Conservation (phyloP, 2,329 filamentous ascomycete species). For the Aureobasidium lini region DNA sequence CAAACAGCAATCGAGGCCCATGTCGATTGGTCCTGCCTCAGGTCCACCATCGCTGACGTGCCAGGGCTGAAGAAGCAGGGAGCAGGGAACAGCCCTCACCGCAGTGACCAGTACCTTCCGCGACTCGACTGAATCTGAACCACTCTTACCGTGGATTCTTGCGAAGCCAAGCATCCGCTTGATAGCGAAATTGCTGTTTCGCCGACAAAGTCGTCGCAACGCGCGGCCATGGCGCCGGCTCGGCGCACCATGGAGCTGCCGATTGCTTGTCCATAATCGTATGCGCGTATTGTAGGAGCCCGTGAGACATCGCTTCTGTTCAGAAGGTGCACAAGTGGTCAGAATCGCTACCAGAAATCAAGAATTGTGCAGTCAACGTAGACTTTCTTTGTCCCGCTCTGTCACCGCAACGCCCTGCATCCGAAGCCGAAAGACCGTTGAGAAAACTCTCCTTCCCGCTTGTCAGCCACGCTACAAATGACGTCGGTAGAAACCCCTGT, state of each 20-base stretch:
- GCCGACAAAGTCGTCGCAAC: constrained; percentile 7
- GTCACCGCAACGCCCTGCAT: not conserved
- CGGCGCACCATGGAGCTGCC: not conserved
- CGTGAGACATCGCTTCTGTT: not conserved
- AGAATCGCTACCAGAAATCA: not conserved
- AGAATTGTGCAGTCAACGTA: not conserved
- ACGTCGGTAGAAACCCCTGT: not conserved
- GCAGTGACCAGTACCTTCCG: not conserved
- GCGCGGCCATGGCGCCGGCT: constrained; percentile 4
- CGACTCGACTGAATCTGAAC: not conserved
- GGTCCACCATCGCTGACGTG: not conserved
- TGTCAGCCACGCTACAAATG: not conserved
- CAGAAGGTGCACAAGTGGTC: not conserved
- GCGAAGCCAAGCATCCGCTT: constrained; percentile 4
- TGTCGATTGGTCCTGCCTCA: not conserved
- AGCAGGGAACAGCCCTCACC: not conserved
- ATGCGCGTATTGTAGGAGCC: not conserved
- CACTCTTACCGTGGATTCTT: not conserved
- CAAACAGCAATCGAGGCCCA: not conserved
- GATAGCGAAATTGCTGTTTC: constrained; percentile 5
- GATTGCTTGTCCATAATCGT: not conserved
- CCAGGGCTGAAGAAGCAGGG: not conserved
- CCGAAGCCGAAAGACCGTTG: constrained; percentile 9
- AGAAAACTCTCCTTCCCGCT: not conserved
- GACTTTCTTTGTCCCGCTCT: not conserved